A percentile compares a stretch with the other conserved stretches of the same genome.
phyloP scores from a whole-genome alignment of 768 basidiomycete genomes.

The Phylloporus sp. region DNA sequence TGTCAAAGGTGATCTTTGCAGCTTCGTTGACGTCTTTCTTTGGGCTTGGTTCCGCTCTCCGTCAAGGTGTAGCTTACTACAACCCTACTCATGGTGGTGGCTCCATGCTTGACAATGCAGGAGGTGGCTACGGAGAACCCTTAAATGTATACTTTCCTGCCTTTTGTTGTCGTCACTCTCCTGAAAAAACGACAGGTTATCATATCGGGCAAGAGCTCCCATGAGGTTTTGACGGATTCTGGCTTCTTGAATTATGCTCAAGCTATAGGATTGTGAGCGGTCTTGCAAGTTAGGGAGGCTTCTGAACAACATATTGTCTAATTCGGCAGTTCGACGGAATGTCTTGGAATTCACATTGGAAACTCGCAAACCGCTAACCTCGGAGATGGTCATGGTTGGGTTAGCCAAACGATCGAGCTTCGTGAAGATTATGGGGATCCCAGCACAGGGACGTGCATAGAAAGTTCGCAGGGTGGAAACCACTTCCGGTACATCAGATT shows the following conservation, averaged over 20 bases:
- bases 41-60: background rate
- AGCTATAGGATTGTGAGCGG: conserved; percentile 59
- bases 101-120: conserved; percentile 40
- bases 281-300: background rate
- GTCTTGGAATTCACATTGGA: conserved; percentile 33
- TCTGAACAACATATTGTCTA: conserved; percentile 7
- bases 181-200: conserved; percentile 43
- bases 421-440: conserved; percentile 39
- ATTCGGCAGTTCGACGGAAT: conserved; percentile 36
- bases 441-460: conserved; percentile 39
- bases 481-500: conserved; percentile 38
- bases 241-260: conserved; percentile 55
- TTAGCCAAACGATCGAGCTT: conserved; percentile 42
- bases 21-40: background rate
- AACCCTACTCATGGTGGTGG: conserved; percentile 36
- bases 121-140: conserved; percentile 39
- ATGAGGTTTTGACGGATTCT: conserved; percentile 48
- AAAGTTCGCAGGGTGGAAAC: conserved; percentile 42
- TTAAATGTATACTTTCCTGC: conserved; percentile 35
- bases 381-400: conserved; percentile 44
- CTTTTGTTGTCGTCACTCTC: background rate
- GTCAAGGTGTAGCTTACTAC: conserved; percentile 29
- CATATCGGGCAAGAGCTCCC: conserved; percentile 60
- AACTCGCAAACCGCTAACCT: conserved; percentile 39
- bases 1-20: background rate